Evolutionary conservation across 2,329 filamentous ascomycete genomes (phyloP).

Genomic region (Trichoderma simmonsii): DNA sequence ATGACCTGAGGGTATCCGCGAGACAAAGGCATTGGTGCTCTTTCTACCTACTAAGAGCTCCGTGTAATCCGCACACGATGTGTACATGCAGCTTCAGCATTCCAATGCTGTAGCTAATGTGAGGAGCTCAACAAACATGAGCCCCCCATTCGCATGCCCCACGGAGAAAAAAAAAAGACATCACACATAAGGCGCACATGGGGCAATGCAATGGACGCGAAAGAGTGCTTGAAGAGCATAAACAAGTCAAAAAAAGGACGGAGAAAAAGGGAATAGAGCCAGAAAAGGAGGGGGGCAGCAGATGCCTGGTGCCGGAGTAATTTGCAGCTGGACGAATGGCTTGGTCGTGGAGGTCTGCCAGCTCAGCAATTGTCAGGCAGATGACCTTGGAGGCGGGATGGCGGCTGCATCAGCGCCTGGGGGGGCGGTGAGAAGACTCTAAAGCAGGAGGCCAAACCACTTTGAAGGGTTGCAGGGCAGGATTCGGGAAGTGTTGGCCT

Average conservation of each 20-base stretch:
- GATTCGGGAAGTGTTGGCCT: not conserved
- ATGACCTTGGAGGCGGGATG: conserved; percentile 30
- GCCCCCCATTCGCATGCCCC: not conserved
- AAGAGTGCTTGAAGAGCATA: not conserved
- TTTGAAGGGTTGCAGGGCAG: not conserved
- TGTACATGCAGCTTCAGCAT: not conserved
- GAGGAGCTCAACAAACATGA: not conserved
- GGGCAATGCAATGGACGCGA: conserved; percentile 5
- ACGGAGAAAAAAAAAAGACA: not conserved
- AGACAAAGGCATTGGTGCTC: not conserved
- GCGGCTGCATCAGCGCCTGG: conserved; percentile 17
- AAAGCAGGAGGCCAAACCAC: not conserved
- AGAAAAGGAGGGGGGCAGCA: not conserved
- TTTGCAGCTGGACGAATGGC: conserved; percentile 16
- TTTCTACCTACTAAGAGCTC: not conserved
- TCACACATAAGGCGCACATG: not conserved
- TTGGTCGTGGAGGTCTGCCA: conserved; percentile 30
- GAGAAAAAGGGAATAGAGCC: not conserved
- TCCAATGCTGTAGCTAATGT: not conserved
- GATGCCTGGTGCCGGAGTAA: conserved; percentile 10
- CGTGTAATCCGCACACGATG: not conserved
- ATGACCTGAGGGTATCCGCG: not conserved
- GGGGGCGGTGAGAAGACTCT: conserved; percentile 9
- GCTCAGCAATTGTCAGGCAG: conserved; percentile 36
- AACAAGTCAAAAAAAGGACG: not conserved